Percentiles rank a stretch among this genome's conserved stretches.
These are phyloP conservation scores for Ophiostoma himal-ulmi DNA, from an alignment of 2,329 filamentous ascomycete genomes.

Conservation along the genomic window DNA sequence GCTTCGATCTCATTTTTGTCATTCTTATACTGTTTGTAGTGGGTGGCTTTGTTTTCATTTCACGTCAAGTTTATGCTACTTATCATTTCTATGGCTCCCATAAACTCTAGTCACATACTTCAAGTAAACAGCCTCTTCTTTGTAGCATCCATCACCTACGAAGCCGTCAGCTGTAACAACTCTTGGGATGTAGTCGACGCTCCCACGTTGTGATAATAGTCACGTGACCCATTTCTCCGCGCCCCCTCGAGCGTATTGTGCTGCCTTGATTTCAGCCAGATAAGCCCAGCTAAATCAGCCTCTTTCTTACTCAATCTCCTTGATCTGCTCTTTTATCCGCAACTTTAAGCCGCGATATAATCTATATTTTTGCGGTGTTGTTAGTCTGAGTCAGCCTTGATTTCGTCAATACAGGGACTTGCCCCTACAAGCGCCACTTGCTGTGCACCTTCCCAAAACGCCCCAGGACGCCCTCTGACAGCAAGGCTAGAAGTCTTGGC, in stretches of 20 bases:
- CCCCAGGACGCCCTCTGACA: background rate
- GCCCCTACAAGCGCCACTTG: background rate
- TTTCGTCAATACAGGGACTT: background rate
- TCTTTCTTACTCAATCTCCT: background rate
- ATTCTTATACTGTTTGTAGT: too few relatives aligned
- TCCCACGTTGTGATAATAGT: background rate
- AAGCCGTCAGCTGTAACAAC: background rate
- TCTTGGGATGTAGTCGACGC: background rate
- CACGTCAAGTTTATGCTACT: too few relatives aligned
- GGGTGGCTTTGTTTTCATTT: too few relatives aligned
- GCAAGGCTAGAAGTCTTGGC: slow-evolving; percentile 18
- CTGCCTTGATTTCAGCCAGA: background rate
- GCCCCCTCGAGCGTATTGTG: background rate
- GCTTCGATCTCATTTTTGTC: too few relatives aligned
- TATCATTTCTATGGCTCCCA: background rate
- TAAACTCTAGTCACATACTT: background rate
- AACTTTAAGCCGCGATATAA: background rate
- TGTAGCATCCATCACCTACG: too few relatives aligned
- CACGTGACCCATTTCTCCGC: background rate
- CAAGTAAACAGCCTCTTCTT: background rate
- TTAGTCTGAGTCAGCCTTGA: background rate
- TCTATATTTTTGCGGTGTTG: background rate
- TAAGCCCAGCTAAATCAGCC: background rate
- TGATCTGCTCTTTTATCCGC: background rate
- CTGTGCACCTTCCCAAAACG: background rate